phyloP scores from a whole-genome alignment of 805 yeast genomes.

The Kurtzmaniella cleridarum region DNA sequence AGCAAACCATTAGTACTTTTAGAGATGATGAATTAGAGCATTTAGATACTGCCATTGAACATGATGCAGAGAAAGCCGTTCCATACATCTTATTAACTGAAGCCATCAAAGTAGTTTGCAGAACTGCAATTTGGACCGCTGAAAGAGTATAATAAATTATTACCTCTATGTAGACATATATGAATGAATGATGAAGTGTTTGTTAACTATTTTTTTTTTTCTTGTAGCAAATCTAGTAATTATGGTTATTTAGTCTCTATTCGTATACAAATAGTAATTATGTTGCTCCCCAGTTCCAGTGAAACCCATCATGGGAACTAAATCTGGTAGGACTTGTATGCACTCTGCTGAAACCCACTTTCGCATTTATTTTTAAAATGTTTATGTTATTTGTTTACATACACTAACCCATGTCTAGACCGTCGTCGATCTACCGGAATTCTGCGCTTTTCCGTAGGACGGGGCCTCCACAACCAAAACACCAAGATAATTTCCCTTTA shows the following conservation, averaged over 20 bases:
- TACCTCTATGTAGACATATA: too few relatives aligned
- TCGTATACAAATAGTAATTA: too few relatives aligned
- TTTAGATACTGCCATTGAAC: constrained; percentile 84
- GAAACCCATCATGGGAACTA: too few relatives aligned
- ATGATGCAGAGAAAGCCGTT: constrained; percentile 89
- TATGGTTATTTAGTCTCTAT: too few relatives aligned
- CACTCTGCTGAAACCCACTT: not conserved
- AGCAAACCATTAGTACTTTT: constrained; percentile 61
- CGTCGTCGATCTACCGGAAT: constrained; percentile 9
- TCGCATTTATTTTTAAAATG: too few relatives aligned
- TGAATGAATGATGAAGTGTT: too few relatives aligned
- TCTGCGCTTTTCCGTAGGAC: not conserved
- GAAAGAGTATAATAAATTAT: constrained; percentile 54
- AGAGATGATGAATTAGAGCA: constrained; percentile 96
- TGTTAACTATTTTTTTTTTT: too few relatives aligned
- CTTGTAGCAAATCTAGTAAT: too few relatives aligned
- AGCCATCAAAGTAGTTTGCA: constrained; percentile 74
- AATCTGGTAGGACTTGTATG: too few relatives aligned
- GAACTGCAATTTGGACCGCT: constrained; percentile 87
- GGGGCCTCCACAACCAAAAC: constrained; percentile 16
- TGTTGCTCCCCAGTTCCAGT: too few relatives aligned
- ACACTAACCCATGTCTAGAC: constrained; percentile 1
- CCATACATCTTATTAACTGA: constrained; percentile 90
- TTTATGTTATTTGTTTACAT: not conserved
- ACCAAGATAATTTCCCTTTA: constrained; percentile 53